These are phyloP conservation scores for Arthroderma sp. DNA, from an alignment of 2,329 filamentous ascomycete genomes.

Conservation along the genomic window DNA sequence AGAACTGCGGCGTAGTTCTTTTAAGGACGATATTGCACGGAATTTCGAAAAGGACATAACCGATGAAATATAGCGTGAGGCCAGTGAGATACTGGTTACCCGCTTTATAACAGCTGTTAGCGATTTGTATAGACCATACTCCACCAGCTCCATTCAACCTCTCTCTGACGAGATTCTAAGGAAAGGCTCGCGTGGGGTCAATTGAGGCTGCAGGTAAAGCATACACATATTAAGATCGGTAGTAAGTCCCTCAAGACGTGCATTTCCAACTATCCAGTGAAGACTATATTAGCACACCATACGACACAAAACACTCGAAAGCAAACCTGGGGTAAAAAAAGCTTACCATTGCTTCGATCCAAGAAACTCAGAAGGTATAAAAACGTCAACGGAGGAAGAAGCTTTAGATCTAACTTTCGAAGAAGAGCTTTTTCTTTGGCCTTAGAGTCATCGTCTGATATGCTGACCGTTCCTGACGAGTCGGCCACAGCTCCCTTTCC, in stretches of 20 bases:
- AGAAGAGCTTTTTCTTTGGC: conserved; percentile 28
- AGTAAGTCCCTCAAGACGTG: conserved; percentile 25
- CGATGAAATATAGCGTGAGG: conserved; percentile 26
- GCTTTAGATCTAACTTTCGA: conserved; percentile 31
- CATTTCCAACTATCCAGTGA: conserved; percentile 23
- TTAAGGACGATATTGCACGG: conserved; percentile 32
- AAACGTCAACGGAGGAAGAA: conserved; percentile 32
- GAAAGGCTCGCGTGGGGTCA: neutral
- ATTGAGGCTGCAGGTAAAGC: conserved; percentile 2
- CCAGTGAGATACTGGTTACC: conserved; percentile 24
- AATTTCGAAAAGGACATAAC: conserved; percentile 27
- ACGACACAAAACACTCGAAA: neutral
- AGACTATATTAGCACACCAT: neutral
- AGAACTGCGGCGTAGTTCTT: conserved; percentile 24
- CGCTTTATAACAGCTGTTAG: neutral
- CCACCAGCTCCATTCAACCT: too few species aligned
- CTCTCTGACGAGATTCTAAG: too few species aligned
- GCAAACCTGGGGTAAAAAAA: neutral
- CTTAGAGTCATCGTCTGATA: neutral
- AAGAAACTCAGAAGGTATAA: conserved; percentile 34
- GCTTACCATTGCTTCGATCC: conserved; percentile 29
- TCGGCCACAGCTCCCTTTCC: too few species aligned
- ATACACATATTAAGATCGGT: conserved; percentile 27
- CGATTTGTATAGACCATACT: neutral
- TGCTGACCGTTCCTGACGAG: too few species aligned